A percentile compares a stretch with the other conserved stretches of the same genome.
These are phyloP conservation scores for Stygiomarasmius scandens DNA, from an alignment of 1,284 basidiomycete species.

Conservation along the genomic window DNA sequence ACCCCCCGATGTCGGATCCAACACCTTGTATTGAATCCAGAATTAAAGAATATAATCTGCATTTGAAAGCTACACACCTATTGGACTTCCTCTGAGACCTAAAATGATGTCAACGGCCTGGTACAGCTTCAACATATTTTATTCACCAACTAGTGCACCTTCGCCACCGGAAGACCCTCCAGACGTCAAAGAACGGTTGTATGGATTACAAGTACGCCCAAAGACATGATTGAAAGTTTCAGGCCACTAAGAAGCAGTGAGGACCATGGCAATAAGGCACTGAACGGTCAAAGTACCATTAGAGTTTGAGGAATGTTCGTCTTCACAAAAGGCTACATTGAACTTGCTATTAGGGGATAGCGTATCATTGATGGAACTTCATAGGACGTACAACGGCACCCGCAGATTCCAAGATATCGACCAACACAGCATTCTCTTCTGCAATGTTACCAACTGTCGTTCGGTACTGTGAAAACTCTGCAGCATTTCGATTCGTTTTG, in stretches of 20 bases:
- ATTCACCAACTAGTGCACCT: conserved; percentile 48
- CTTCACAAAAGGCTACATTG: conserved; percentile 48
- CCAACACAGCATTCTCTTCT: conserved; percentile 49
- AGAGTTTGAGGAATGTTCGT: conserved; percentile 67
- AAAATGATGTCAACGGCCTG: conserved; percentile 20
- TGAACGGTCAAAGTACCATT: conserved; percentile 36
- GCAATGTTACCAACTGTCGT: conserved; percentile 44
- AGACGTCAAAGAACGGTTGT: conserved; percentile 51
- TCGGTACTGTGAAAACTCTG: not conserved
- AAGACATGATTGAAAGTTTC: conserved; percentile 60
- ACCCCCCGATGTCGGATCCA: conserved; percentile 75
- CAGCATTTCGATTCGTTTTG: not conserved
- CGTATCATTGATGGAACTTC: not conserved
- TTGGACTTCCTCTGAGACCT: conserved; percentile 61
- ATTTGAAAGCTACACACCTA: conserved; percentile 40
- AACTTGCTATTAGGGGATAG: not conserved
- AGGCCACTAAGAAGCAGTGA: conserved; percentile 38
- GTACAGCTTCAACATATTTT: not conserved
- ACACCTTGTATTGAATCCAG: conserved; percentile 43
- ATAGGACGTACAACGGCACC: conserved; percentile 46
- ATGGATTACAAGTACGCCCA: conserved; percentile 63
- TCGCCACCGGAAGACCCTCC: conserved; percentile 65
- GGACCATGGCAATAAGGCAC: not conserved
- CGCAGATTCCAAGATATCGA: conserved; percentile 49
- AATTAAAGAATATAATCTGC: not conserved